These are phyloP conservation scores for Dendrobium nobile DNA, from an alignment of 106 monocot genomes.

Conservation along the genomic window DNA sequence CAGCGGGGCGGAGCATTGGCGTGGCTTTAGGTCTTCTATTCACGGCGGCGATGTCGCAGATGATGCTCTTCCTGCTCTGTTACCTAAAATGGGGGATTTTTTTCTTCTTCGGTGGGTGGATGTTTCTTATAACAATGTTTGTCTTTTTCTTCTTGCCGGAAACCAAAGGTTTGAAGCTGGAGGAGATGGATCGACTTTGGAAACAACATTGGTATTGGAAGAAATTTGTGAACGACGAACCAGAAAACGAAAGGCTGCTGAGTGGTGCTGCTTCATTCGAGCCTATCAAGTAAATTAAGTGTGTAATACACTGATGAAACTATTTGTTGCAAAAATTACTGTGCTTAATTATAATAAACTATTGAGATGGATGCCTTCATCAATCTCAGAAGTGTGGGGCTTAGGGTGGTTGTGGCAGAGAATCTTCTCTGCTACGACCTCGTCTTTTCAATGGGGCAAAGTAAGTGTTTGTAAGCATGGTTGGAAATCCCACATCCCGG, in stretches of 20 bases:
- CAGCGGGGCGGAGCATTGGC: conserved; percentile 25
- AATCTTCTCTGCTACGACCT: too few relatives aligned
- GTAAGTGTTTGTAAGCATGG: too few relatives aligned
- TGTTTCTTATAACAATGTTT: conserved; percentile 3
- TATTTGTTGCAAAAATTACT: too few relatives aligned
- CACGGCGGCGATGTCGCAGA: conserved; percentile 18
- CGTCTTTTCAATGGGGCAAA: too few relatives aligned
- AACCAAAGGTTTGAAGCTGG: not conserved
- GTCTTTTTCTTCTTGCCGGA: conserved; percentile 11
- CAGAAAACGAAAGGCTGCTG: not conserved
- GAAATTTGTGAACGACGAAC: not conserved
- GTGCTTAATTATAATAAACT: too few relatives aligned
- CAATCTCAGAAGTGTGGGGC: too few relatives aligned
- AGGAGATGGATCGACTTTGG: conserved; percentile 10
- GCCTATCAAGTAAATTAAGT: too few relatives aligned
- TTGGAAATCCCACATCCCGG: too few relatives aligned
- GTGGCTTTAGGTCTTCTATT: conserved; percentile 20
- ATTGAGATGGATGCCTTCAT: too few relatives aligned
- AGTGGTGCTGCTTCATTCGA: too few relatives aligned
- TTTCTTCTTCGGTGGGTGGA: conserved; percentile 28
- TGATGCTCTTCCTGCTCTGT: conserved; percentile 22
- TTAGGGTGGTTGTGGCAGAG: too few relatives aligned
- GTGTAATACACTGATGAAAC: too few relatives aligned
- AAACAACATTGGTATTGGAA: conserved; percentile 14
- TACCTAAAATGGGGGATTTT: conserved; percentile 22